phyloP scores from a whole-genome alignment of 257 asterid species.

The Lycium barbarum region DNA sequence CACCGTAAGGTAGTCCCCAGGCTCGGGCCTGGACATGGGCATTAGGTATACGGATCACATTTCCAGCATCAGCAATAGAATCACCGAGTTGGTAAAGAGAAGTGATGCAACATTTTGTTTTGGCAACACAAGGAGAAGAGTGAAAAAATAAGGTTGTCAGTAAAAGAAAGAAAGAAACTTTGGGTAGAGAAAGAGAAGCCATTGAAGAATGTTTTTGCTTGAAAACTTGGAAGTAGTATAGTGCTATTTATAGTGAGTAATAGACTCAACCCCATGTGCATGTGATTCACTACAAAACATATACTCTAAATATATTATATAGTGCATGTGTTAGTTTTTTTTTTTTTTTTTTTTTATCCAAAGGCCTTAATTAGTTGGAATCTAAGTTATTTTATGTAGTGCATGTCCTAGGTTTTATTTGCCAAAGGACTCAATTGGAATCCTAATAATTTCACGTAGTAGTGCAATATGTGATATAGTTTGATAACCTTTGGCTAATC shows the following conservation, averaged over 20 bases:
- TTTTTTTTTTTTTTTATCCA: not conserved
- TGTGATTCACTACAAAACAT: not conserved
- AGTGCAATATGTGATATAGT: no score
- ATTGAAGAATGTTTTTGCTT: not conserved
- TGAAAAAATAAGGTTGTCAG: not conserved
- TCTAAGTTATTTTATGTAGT: no score
- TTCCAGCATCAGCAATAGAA: constrained; percentile 24
- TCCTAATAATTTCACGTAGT: no score
- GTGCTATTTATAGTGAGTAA: not conserved
- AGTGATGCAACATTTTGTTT: not conserved
- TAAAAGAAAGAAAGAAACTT: not conserved
- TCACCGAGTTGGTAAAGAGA: constrained; percentile 18
- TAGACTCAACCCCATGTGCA: not conserved
- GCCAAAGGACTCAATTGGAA: no score
- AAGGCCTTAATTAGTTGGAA: no score
- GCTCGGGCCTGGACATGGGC: not conserved
- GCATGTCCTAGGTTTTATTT: no score
- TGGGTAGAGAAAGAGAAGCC: not conserved
- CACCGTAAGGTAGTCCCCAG: not conserved
- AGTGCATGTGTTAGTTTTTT: not conserved
- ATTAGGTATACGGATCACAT: not conserved
- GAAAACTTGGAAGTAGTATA: not conserved
- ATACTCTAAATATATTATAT: not conserved
- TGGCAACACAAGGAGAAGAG: not conserved
- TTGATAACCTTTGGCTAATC: no score